Evolutionary conservation across 169 alveolate genomes (phyloP).

Genomic region (Condylostoma magnum): DNA sequence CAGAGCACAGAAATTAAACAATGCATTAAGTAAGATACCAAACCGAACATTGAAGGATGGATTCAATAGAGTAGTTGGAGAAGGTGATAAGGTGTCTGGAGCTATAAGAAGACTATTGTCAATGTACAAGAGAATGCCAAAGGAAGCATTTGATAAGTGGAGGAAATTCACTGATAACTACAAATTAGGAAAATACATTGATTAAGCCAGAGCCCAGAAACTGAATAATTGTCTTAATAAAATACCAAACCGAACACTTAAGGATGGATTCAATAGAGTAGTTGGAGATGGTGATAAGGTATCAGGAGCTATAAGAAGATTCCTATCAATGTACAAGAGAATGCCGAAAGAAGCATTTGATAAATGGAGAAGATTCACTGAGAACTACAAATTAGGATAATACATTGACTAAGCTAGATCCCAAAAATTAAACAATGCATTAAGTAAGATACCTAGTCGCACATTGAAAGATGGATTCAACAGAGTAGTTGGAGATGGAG

Average conservation of each 20-base stretch:
- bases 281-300: conserved; percentile 17
- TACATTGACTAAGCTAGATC: not conserved
- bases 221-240: not conserved
- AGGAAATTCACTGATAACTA: not conserved
- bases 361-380: conserved; percentile 10
- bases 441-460: not conserved
- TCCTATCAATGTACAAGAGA: not conserved
- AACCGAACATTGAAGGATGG: conserved; percentile 5
- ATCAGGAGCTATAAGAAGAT: conserved; percentile 10
- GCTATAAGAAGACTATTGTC: not conserved
- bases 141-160: not conserved
- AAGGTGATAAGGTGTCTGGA: conserved; percentile 16
- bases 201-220: not conserved
- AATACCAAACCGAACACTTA: not conserved
- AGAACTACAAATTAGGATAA: not conserved
- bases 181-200: not conserved
- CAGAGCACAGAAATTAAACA: not conserved
- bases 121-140: not conserved
- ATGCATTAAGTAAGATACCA: not conserved
- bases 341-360: conserved; percentile 5
- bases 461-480: not conserved
- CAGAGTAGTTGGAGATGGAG: conserved; percentile 21
- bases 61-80: conserved; percentile 3
- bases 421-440: not conserved
- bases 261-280: not conserved